Conservation (phyloP, 805 yeast genomes). For the Hanseniaspora valbyensis region DNA sequence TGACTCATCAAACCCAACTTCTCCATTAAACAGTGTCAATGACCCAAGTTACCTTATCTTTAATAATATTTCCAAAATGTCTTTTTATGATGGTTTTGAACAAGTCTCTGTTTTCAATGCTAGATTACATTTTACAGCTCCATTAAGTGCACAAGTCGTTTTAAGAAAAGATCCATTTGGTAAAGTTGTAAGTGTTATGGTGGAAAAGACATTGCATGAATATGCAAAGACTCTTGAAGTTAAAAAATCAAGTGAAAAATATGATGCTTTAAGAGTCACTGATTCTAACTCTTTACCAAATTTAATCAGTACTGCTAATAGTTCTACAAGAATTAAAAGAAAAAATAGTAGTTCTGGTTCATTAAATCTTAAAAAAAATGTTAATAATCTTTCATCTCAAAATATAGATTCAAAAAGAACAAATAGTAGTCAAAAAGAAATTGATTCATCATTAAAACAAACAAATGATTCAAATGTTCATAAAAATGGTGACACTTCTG, state of each 20-base stretch:
- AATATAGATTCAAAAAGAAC: too few relatives aligned
- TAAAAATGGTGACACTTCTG: not conserved
- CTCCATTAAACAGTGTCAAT: not conserved
- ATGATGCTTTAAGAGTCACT: conserved; percentile 15
- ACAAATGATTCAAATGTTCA: not conserved
- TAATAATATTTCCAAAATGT: conserved; percentile 19
- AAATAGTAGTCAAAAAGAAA: not conserved
- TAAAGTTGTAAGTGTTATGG: conserved; percentile 21
- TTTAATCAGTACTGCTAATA: conserved; percentile 10
- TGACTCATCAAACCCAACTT: not conserved
- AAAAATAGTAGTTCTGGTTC: not conserved
- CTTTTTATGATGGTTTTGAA: conserved; percentile 26
- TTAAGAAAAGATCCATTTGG: conserved; percentile 28
- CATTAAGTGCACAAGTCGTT: conserved; percentile 26
- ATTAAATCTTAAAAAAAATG: not conserved
- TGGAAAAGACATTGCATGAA: conserved; percentile 25
- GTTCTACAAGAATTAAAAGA: conserved; percentile 1
- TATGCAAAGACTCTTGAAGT: conserved; percentile 16
- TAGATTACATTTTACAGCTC: conserved; percentile 28
- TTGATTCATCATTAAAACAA: not conserved
- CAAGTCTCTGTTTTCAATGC: conserved; percentile 28
- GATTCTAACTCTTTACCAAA: conserved; percentile 14
- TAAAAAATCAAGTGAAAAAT: conserved; percentile 13
- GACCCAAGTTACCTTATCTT: conserved; percentile 6
- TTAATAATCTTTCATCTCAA: too few relatives aligned